Evolutionary conservation across 352 stramenopile species (phyloP).

Genomic region (Globisporangium sylvaticum): DNA sequence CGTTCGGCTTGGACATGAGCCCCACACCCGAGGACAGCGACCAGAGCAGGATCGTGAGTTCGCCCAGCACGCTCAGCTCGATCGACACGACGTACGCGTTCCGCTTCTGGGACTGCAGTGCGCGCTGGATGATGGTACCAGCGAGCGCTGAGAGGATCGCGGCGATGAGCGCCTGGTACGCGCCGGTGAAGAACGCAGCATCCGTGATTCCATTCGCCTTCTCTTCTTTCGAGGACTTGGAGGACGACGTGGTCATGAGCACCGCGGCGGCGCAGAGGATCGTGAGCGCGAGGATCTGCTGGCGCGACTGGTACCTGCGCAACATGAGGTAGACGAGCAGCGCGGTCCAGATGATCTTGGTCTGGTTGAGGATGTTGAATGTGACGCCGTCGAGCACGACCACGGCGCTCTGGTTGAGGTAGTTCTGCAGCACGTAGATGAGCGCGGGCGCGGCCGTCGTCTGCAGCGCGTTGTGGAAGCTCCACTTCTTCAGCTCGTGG

Average conservation of each 20-base stretch:
- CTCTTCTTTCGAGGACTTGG: slow-evolving; percentile 14
- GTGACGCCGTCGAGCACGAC: slow-evolving; percentile 75
- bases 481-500: slow-evolving; percentile 67
- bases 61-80: slow-evolving; percentile 66
- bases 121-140: slow-evolving; percentile 73
- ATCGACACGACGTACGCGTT: slow-evolving; percentile 83
- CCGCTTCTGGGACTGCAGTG: slow-evolving; percentile 61
- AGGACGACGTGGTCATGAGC: slow-evolving; percentile 60
- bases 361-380: slow-evolving; percentile 87
- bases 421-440: slow-evolving; percentile 84
- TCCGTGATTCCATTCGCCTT: slow-evolving; percentile 18
- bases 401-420: slow-evolving; percentile 75
- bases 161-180: slow-evolving; percentile 67
- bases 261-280: slow-evolving; percentile 69
- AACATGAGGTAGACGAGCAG: slow-evolving; percentile 79
- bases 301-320: slow-evolving; percentile 56
- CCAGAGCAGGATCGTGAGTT: slow-evolving; percentile 55
- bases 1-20: slow-evolving; percentile 17
- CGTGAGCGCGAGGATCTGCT: slow-evolving; percentile 66
- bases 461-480: slow-evolving; percentile 42
- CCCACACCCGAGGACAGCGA: slow-evolving; percentile 25
- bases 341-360: slow-evolving; percentile 87
- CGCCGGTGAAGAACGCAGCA: slow-evolving; percentile 55
- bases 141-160: slow-evolving; percentile 71
- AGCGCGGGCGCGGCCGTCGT: slow-evolving; percentile 66